A percentile compares a stretch with the other conserved stretches of the same genome.
phyloP scores from a whole-genome alignment of 805 yeast species.

The Wickerhamiella brachini region DNA sequence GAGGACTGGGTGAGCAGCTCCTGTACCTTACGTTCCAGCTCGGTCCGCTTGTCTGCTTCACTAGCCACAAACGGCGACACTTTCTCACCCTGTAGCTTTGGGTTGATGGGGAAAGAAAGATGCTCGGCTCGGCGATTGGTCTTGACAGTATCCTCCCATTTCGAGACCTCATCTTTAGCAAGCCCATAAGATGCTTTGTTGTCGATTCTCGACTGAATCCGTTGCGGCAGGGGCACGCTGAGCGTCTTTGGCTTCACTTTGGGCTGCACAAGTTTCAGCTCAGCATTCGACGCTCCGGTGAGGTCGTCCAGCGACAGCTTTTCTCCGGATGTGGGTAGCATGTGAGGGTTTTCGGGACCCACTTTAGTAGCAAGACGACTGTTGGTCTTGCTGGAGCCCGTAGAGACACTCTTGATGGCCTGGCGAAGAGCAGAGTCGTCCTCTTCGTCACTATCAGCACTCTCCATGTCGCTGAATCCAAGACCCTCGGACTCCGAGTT shows the following conservation, averaged over 20 bases:
- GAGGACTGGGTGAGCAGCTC: slow-evolving; percentile 49
- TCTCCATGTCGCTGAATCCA: slow-evolving; percentile 1
- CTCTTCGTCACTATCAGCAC: slow-evolving; percentile 15
- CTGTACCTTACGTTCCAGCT: slow-evolving; percentile 54
- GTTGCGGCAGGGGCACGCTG: slow-evolving; percentile 70
- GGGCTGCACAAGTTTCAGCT: slow-evolving; percentile 7
- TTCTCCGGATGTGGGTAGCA: slow-evolving; percentile 30
- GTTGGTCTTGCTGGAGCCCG: not conserved
- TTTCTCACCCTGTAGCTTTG: slow-evolving; percentile 30
- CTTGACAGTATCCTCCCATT: slow-evolving; percentile 78
- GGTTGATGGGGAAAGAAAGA: slow-evolving; percentile 57
- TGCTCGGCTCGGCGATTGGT: slow-evolving; percentile 76
- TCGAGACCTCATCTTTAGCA: slow-evolving; percentile 70
- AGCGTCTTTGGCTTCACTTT: slow-evolving; percentile 32
- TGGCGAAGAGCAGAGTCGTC: slow-evolving; percentile 20
- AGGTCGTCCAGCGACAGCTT: slow-evolving; percentile 65
- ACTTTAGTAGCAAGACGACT: slow-evolving; percentile 18
- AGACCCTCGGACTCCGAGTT: slow-evolving; percentile 24
- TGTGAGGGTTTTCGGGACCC: slow-evolving; percentile 25
- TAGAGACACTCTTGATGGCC: slow-evolving; percentile 3
- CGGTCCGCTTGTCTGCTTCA: slow-evolving; percentile 31
- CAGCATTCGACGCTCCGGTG: slow-evolving; percentile 30
- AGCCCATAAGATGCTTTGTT: slow-evolving; percentile 83
- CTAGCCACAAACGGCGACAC: slow-evolving; percentile 43
- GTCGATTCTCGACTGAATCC: slow-evolving; percentile 75